These are phyloP conservation scores for Scolecobasidium constrictum DNA, from an alignment of 2,329 filamentous ascomycete genomes.

Conservation along the genomic window DNA sequence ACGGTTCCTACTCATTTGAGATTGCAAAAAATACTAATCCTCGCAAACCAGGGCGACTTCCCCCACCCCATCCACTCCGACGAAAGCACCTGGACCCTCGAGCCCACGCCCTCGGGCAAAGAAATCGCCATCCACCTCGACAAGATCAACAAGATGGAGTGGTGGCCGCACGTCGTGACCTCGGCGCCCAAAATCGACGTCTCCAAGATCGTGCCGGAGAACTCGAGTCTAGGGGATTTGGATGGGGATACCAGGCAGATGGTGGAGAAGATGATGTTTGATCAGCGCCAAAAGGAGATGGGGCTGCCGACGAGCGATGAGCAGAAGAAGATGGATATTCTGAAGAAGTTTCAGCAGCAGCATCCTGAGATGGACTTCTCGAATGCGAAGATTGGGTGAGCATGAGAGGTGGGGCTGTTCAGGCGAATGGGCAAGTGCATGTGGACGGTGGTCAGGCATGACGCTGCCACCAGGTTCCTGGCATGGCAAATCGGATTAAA, in stretches of 20 bases:
- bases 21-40: slow-evolving; percentile 3
- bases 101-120: slow-evolving; percentile 53
- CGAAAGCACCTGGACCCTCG: slow-evolving; percentile 91
- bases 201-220: slow-evolving; percentile 87
- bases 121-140: slow-evolving; percentile 83
- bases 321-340: slow-evolving; percentile 84
- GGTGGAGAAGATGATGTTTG: slow-evolving; percentile 99
- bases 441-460: no score
- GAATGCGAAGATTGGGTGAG: slow-evolving; percentile 46
- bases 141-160: slow-evolving; percentile 94
- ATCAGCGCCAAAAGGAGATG: slow-evolving; percentile 92
- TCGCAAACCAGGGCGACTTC: slow-evolving; percentile 82
- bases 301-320: slow-evolving; percentile 86
- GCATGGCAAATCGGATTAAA: no score
- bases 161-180: slow-evolving; percentile 92
- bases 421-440: no score
- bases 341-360: slow-evolving; percentile 83
- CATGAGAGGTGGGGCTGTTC: no score
- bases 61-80: slow-evolving; percentile 70
- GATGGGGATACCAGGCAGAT: slow-evolving; percentile 91
- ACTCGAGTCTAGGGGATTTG: slow-evolving; percentile 79
- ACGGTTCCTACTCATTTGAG: neutral
- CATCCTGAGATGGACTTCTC: slow-evolving; percentile 63
- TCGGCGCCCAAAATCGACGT: slow-evolving; percentile 86
- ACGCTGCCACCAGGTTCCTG: no score